Evolutionary conservation across 768 basidiomycete species (phyloP).

Genomic region (Mycena amicta): DNA sequence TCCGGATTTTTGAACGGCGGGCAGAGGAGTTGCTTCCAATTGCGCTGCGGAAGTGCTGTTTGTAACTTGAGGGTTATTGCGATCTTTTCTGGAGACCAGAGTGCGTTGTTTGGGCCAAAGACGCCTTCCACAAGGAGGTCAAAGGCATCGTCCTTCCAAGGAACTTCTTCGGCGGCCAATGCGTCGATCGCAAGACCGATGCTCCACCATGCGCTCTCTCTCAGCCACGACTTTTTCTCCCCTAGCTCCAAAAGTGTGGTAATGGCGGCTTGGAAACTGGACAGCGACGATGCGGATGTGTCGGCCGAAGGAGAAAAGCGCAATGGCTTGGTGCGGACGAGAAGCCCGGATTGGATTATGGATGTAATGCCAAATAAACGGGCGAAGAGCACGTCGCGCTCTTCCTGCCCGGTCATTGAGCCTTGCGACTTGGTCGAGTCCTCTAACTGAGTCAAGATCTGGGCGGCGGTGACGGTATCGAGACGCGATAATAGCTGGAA

Average conservation of each 20-base stretch:
- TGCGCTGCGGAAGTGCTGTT: conserved; percentile 53
- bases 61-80: conserved; percentile 78
- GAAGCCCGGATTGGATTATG: conserved; percentile 81
- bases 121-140: conserved; percentile 50
- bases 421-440: conserved; percentile 71
- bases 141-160: conserved; percentile 74
- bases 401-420: conserved; percentile 87
- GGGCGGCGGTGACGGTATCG: conserved; percentile 73
- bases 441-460: conserved; percentile 75
- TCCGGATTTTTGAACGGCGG: conserved; percentile 80
- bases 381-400: conserved; percentile 90
- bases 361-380: conserved; percentile 88
- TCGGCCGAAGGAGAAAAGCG: conserved; percentile 55
- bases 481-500: conserved; percentile 76
- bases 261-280: conserved; percentile 62
- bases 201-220: conserved; percentile 90
- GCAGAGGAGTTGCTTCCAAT: conserved; percentile 66
- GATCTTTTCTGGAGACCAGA: conserved; percentile 89
- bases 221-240: conserved; percentile 85
- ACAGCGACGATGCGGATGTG: conserved; percentile 55
- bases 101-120: conserved; percentile 49
- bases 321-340: conserved; percentile 63
- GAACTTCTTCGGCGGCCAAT: conserved; percentile 55
- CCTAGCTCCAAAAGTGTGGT: conserved; percentile 67
- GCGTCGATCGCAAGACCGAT: conserved; percentile 65